Percentiles rank a stretch among this genome's conserved stretches.
Conservation (phyloP, 2,329 filamentous ascomycete genomes). For the Periconia digitata region DNA sequence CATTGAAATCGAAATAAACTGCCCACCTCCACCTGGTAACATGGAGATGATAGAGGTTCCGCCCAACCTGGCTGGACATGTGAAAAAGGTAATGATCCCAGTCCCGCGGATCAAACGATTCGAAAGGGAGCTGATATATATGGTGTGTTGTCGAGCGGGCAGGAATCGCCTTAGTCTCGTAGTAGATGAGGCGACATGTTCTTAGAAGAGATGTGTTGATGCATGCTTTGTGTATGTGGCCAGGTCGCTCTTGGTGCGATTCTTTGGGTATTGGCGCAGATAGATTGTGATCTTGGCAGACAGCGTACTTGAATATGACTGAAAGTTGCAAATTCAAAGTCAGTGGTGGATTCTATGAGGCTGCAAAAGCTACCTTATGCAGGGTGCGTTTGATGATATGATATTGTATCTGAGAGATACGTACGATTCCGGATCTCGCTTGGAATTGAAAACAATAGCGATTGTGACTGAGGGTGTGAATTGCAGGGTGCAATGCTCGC, state of each 20-base stretch:
- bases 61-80: constrained; percentile 20
- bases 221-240: constrained; percentile 32
- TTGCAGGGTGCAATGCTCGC: constrained; percentile 18
- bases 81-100: constrained; percentile 24
- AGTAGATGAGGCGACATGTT: constrained; percentile 44
- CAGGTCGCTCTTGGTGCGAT: constrained; percentile 18
- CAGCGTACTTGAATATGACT: constrained; percentile 4
- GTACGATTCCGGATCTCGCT: constrained; percentile 6
- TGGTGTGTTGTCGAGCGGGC: constrained; percentile 32
- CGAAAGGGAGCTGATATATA: constrained; percentile 6
- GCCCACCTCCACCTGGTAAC: constrained; percentile 6
- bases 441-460: background rate
- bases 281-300: constrained; percentile 10
- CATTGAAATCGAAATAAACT: too few relatives aligned
- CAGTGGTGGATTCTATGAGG: too few relatives aligned
- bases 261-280: constrained; percentile 8
- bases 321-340: too few relatives aligned
- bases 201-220: constrained; percentile 35
- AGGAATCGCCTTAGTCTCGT: constrained; percentile 41
- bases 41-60: constrained; percentile 25
- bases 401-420: too few relatives aligned
- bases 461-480: constrained; percentile 16
- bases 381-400: too few relatives aligned
- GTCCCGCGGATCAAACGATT: constrained; percentile 15
- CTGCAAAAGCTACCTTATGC: too few relatives aligned